phyloP scores from a whole-genome alignment of 2,329 filamentous ascomycete species.

The Hypocrella siamensis region DNA sequence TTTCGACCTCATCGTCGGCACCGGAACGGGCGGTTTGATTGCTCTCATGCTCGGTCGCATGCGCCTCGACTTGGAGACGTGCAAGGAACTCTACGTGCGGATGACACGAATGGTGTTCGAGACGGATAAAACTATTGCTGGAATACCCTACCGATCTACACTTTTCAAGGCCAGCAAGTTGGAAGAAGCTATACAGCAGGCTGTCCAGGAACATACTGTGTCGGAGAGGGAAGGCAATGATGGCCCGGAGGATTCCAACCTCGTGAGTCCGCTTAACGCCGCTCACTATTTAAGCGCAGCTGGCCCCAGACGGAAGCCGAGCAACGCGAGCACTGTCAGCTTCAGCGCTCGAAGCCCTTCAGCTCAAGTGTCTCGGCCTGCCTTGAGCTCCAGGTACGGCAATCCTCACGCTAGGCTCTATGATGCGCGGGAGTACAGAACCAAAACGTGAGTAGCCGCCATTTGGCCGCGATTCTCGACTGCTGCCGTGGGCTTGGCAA shows the following conservation, averaged over 20 bases:
- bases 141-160: conserved; percentile 86
- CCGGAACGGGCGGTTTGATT: conserved; percentile 88
- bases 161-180: conserved; percentile 94
- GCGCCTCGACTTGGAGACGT: conserved; percentile 84
- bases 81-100: conserved; percentile 92
- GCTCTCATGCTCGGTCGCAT: conserved; percentile 92
- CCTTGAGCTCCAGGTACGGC: conserved; percentile 46
- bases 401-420: conserved; percentile 81
- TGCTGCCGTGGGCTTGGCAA: no score
- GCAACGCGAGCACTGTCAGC: conserved; percentile 71
- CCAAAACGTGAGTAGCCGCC: conserved; percentile 58
- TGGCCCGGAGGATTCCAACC: conserved; percentile 22
- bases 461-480: no score
- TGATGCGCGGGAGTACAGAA: conserved; percentile 69
- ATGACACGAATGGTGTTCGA: conserved; percentile 92
- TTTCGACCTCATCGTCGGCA: conserved; percentile 93
- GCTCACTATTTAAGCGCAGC: conserved; percentile 26
- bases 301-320: conserved; percentile 45
- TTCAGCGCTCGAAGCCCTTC: conserved; percentile 53
- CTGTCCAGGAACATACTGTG: conserved; percentile 71
- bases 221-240: conserved; percentile 77
- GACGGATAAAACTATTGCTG: conserved; percentile 94
- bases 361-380: conserved; percentile 36
- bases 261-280: conserved; percentile 24
- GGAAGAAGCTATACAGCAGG: conserved; percentile 83